Base-by-base conservation (phyloP, 352 stramenopile genomes). In the Lagenidium giganteum region DNA sequence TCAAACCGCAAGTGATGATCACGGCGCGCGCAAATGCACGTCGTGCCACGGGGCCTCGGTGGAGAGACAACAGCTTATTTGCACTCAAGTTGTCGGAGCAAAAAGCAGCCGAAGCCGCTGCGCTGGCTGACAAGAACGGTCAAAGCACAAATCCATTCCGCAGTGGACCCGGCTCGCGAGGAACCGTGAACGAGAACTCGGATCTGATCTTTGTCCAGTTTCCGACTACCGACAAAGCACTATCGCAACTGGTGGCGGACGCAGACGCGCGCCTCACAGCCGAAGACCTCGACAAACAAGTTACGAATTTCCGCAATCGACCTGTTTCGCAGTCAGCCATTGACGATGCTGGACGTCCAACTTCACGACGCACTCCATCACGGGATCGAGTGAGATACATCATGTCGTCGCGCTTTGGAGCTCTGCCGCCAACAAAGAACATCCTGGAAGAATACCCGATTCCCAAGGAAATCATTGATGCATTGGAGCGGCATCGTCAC, bases 391-490 rank as follows among this genome's bases (percentile, higher is more conserved):
- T 87, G 8, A 70, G 78, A 1, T 87, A 90, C 60, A 83, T 90
- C 51, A 82, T 79, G 67, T 82, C 70, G 9, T 78, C 66, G 39
- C 61, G 67, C 1, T 48, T 83, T 3, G 69, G 70, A 3, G 66
- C 57, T 3, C 23, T 83, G 9, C 70, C 70, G 3, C 74, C 74
- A 13, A 83, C 67, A 1, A 81, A 80, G 47, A 61, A 64, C 28
- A 87, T 84, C 27, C 42, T 87, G n/a, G 71, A 84, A 17, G 70
- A 87, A 41, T 84, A 87, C 42, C 68, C 69, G 16, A 82, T 87
- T 33, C 74, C 74, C 2, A 84, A 83, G 34, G 74, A 79, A 34
- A 67, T 87, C 22, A 51, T 83, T 12, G 70, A 87, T 14, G 69
- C 74, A 8, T 45, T 87, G 23, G 74, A 87, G 42, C 57, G 56